Evolutionary conservation across 2,329 filamentous ascomycete species (phyloP).

Genomic region (Aureobasidium sp.): DNA sequence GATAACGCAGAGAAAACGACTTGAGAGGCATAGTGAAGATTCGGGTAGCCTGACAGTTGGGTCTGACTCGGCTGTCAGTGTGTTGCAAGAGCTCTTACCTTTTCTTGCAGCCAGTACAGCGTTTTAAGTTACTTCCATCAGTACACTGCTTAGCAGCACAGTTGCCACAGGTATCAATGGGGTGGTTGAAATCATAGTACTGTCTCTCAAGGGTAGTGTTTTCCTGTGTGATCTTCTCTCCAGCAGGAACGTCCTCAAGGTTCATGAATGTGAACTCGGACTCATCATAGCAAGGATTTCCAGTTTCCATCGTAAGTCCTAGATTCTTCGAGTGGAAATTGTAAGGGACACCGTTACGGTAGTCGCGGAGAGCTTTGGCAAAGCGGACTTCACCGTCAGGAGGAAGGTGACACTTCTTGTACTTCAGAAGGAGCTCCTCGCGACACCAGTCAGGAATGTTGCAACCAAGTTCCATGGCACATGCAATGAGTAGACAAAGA

Average conservation of each 20-base stretch:
- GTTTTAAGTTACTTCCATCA: not conserved
- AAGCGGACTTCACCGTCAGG: not conserved
- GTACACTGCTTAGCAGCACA: not conserved
- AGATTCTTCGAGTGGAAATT: not conserved
- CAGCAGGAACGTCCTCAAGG: not conserved
- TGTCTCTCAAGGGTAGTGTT: not conserved
- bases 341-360: not conserved
- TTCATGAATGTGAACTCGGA: not conserved
- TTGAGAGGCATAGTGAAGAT: too few species aligned
- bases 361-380: not conserved
- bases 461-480: not conserved
- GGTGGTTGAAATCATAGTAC: not conserved
- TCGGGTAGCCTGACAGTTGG: too few species aligned
- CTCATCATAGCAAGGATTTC: not conserved
- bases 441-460: not conserved
- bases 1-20: not conserved
- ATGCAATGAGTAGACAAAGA: not conserved
- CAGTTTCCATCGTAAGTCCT: not conserved
- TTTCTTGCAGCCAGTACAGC: conserved; percentile 2
- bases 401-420: not conserved
- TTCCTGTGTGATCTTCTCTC: not conserved
- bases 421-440: not conserved
- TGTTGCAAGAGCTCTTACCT: not conserved
- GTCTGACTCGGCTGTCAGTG: too few species aligned
- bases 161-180: not conserved